A percentile compares a stretch with the other conserved stretches of the same genome.
Conservation (phyloP, 2,329 filamentous ascomycete species). For the Aureobasidium zeae region DNA sequence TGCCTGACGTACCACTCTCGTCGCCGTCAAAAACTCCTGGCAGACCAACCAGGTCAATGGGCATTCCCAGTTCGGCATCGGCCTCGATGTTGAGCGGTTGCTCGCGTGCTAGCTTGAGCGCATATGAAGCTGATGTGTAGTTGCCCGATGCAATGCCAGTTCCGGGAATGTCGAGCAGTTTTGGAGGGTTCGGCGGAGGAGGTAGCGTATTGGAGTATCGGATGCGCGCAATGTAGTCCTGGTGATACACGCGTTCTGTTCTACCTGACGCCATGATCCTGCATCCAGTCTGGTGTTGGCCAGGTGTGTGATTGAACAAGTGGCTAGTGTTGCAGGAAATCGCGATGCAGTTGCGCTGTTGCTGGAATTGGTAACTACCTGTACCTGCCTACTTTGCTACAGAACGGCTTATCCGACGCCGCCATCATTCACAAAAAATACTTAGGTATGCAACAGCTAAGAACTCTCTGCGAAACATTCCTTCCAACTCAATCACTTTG, state of each 20-base stretch:
- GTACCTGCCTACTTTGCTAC: no score
- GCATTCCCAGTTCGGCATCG: constrained; percentile 96
- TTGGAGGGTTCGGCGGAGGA: constrained; percentile 86
- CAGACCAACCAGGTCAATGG: constrained; percentile 87
- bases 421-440: no score
- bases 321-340: no score
- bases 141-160: constrained; percentile 77
- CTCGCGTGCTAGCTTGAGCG: constrained; percentile 77
- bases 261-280: constrained; percentile 7
- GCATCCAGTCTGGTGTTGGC: no score
- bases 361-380: no score
- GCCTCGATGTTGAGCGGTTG: constrained; percentile 95
- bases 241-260: constrained; percentile 49
- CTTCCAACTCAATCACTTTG: no score
- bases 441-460: no score
- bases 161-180: constrained; percentile 93
- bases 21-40: constrained; percentile 92
- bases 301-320: no score
- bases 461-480: no score
- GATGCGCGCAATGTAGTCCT: constrained; percentile 95
- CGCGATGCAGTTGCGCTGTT: no score
- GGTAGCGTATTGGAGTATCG: constrained; percentile 93
- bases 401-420: no score
- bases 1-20: constrained; percentile 67
- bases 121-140: constrained; percentile 85